phyloP scores from a whole-genome alignment of 345 rosid genomes.

The Gossypium ekmanianum region DNA sequence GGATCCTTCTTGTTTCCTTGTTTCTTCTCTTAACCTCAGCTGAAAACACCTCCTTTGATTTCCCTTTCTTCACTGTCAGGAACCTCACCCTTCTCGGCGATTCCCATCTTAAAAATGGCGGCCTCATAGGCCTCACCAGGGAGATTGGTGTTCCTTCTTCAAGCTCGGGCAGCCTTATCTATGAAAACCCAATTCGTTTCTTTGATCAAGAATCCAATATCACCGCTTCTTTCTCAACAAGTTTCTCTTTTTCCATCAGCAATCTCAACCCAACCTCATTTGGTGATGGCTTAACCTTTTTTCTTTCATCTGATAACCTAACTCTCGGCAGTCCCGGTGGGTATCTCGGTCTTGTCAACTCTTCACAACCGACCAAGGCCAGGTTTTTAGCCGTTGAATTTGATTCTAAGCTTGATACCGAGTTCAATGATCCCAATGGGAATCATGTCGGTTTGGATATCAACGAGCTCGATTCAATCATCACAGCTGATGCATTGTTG shows the following conservation, averaged over 20 bases:
- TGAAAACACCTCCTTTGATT: conserved; percentile 41
- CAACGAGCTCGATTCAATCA: conserved; percentile 61
- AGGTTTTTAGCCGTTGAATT: conserved; percentile 81
- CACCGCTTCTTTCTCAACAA: conserved; percentile 80
- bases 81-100: conserved; percentile 94
- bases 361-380: conserved; percentile 66
- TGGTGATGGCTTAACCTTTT: conserved; percentile 87
- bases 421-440: conserved; percentile 61
- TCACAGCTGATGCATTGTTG: conserved; percentile 48
- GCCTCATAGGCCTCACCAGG: conserved; percentile 76
- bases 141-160: conserved; percentile 81
- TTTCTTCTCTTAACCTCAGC: conserved; percentile 27
- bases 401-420: conserved; percentile 63
- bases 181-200: conserved; percentile 63
- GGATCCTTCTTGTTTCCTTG: conserved; percentile 44
- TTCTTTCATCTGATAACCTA: conserved; percentile 68
- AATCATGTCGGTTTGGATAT: conserved; percentile 81
- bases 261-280: conserved; percentile 57
- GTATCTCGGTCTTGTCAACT: conserved; percentile 76
- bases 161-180: conserved; percentile 73
- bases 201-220: conserved; percentile 63
- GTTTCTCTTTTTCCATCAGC: conserved; percentile 65
- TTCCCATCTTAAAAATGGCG: conserved; percentile 79
- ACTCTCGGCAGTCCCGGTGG: conserved; percentile 78
- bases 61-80: conserved; percentile 55